Evolutionary conservation across 1,284 basidiomycete genomes (phyloP).

Genomic region (Sporisorium reilianum): DNA sequence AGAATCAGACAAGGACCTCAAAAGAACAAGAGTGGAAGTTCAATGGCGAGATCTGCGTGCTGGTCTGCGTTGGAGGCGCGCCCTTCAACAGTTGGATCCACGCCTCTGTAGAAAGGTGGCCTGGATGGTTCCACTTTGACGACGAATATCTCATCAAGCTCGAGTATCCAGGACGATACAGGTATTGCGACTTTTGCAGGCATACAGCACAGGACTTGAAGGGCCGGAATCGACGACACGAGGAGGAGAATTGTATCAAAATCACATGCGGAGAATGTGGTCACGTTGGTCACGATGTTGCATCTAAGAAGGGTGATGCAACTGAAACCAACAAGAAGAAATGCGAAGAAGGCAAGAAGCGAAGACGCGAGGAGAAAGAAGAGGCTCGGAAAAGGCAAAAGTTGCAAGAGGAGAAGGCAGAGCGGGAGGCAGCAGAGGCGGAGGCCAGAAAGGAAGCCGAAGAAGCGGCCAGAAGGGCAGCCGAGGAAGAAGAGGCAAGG

Average conservation of each 20-base stretch:
- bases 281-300: constrained; percentile 4
- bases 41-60: not conserved
- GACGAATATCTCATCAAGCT: constrained; percentile 6
- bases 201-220: constrained; percentile 11
- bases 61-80: too few species aligned
- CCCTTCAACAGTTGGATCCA: too few species aligned
- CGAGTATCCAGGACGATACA: constrained; percentile 1
- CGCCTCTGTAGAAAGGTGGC: not conserved
- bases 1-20: not conserved
- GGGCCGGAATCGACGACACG: not conserved
- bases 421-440: not conserved
- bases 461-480: constrained; percentile 4
- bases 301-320: not conserved
- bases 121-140: constrained; percentile 14
- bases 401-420: not conserved
- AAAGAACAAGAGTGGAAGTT: not conserved
- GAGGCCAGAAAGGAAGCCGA: not conserved
- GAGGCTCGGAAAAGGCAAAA: not conserved
- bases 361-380: not conserved
- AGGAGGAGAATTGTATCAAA: not conserved
- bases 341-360: constrained; percentile 10
- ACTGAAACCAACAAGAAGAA: not conserved
- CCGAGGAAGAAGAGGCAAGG: not conserved
- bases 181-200: constrained; percentile 8
- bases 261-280: constrained; percentile 7